These are phyloP conservation scores for Alternaria dauci DNA, from an alignment of 2,329 filamentous ascomycete species.

Conservation along the genomic window DNA sequence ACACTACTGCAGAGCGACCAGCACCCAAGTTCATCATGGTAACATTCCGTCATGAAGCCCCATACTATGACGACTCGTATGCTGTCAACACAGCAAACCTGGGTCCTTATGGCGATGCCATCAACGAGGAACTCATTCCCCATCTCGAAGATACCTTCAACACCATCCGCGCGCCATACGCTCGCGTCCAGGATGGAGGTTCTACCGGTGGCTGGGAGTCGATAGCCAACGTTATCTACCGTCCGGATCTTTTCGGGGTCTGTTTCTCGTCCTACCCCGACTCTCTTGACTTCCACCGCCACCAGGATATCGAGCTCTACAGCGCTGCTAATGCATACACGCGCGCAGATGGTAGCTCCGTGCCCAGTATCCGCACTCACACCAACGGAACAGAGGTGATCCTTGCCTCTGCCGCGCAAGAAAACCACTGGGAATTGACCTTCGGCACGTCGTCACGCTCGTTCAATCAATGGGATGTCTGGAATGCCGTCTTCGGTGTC, in stretches of 20 bases:
- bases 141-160: conserved; percentile 46
- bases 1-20: conserved; percentile 34
- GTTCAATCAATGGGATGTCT: conserved; percentile 49
- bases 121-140: conserved; percentile 53
- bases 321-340: conserved; percentile 40
- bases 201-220: conserved; percentile 52
- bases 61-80: conserved; percentile 53
- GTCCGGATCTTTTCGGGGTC: conserved; percentile 51
- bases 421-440: conserved; percentile 52
- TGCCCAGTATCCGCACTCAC: conserved; percentile 43
- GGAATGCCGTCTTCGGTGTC: conserved; percentile 50
- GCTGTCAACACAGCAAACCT: conserved; percentile 52
- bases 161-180: conserved; percentile 49
- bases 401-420: conserved; percentile 37
- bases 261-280: conserved; percentile 52
- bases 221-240: conserved; percentile 48
- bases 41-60: conserved; percentile 50
- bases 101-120: conserved; percentile 51
- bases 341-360: conserved; percentile 38
- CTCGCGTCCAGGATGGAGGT: conserved; percentile 50
- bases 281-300: conserved; percentile 48
- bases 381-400: conserved; percentile 38
- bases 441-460: conserved; percentile 49
- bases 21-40: conserved; percentile 50
- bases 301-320: conserved; percentile 51